Conservation (phyloP, 2,329 filamentous ascomycete genomes). For the Penicillium sp. region DNA sequence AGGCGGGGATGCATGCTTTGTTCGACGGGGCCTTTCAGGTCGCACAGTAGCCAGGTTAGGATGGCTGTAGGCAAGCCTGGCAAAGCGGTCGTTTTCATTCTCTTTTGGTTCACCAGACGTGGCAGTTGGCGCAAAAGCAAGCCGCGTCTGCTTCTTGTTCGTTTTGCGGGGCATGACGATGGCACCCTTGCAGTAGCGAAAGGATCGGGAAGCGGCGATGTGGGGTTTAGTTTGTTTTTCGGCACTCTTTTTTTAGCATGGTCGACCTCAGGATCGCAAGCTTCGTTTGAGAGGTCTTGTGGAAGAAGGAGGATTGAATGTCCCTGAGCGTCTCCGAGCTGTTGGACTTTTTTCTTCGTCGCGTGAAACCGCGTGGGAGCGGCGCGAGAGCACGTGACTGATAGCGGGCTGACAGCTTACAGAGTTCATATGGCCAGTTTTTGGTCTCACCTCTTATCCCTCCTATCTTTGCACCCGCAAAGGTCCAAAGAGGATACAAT, state of each 20-base stretch:
- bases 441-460: not conserved
- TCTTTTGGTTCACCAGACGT: constrained; percentile 22
- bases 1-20: not conserved
- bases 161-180: constrained; percentile 37
- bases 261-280: not conserved
- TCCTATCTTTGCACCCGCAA: too few relatives aligned
- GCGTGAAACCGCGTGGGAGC: constrained; percentile 17
- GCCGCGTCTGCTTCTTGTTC: constrained; percentile 47
- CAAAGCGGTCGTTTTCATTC: constrained; percentile 33
- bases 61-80: constrained; percentile 40
- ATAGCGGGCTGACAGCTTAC: not conserved
- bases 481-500: too few relatives aligned
- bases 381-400: constrained; percentile 31
- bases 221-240: not conserved
- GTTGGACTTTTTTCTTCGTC: constrained; percentile 13
- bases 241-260: not conserved
- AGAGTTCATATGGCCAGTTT: not conserved
- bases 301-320: not conserved
- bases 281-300: not conserved
- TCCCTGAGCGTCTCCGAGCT: not conserved
- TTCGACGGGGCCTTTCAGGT: constrained; percentile 9
- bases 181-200: not conserved
- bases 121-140: constrained; percentile 46
- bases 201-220: not conserved
- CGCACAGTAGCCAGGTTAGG: constrained; percentile 29